A percentile compares a stretch with the other conserved stretches of the same genome.
Evolutionary conservation across 305 asterid species (phyloP).

Genomic region (Caryopteris hybrid): DNA sequence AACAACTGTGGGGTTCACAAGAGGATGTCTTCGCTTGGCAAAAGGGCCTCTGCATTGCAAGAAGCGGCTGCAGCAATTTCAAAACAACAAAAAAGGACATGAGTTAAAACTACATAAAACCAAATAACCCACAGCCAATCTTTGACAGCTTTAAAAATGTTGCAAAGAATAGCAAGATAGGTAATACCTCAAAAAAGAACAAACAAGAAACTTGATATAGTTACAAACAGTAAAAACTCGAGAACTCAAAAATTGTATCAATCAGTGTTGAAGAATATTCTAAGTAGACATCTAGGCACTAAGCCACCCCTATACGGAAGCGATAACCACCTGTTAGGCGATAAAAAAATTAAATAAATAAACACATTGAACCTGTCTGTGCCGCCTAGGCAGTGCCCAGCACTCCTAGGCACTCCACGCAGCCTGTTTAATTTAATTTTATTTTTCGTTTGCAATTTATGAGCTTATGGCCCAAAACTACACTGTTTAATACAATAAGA

Average conservation of each 20-base stretch:
- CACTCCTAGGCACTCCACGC: no score
- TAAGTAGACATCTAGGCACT: background rate
- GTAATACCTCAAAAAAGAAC: background rate
- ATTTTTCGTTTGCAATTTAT: no score
- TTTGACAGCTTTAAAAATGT: background rate
- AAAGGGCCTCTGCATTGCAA: conserved; percentile 84
- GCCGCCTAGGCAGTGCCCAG: no score
- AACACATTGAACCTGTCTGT: no score
- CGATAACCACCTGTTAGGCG: background rate
- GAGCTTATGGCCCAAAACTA: background rate
- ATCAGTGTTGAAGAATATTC: background rate
- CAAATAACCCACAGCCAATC: background rate
- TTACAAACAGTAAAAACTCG: background rate
- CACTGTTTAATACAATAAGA: background rate
- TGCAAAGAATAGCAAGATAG: background rate
- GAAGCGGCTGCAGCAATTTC: conserved; percentile 63
- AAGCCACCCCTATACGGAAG: background rate
- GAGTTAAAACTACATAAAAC: background rate
- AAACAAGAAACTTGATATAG: background rate
- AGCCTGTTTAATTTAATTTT: no score
- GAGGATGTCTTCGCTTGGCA: conserved; percentile 82
- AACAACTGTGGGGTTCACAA: conserved; percentile 64
- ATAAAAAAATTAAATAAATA: no score
- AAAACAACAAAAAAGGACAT: conserved; percentile 5
- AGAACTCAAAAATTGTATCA: background rate